phyloP scores from a whole-genome alignment of 257 asterid species.

The Capsicum baccatum region DNA sequence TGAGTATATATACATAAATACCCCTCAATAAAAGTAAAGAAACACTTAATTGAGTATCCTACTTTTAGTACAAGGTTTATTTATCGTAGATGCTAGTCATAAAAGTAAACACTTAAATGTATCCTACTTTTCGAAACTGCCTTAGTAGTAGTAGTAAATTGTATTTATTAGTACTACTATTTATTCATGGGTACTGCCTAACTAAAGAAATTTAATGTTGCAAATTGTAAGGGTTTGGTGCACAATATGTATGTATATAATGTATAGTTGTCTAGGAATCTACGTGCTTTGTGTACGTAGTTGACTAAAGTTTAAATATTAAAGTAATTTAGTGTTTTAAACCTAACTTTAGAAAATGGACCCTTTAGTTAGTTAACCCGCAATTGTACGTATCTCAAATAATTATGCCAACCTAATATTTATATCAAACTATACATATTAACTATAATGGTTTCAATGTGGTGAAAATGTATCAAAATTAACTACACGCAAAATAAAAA shows the following conservation, averaged over 20 bases:
- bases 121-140: background rate
- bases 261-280: background rate
- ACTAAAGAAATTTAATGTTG: conserved; percentile 16
- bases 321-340: background rate
- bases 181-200: conserved; percentile 17
- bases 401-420: background rate
- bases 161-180: background rate
- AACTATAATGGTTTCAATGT: background rate
- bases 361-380: no score
- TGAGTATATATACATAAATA: background rate
- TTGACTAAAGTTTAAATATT: background rate
- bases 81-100: background rate
- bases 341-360: background rate
- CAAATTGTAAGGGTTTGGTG: background rate
- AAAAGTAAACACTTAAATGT: background rate
- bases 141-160: background rate
- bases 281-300: background rate
- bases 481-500: background rate
- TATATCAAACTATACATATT: background rate
- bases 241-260: background rate
- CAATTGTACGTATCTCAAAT: background rate
- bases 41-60: background rate
- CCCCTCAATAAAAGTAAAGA: background rate
- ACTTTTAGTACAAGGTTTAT: background rate
- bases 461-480: background rate